Evolutionary conservation across 352 stramenopile genomes (phyloP).

Genomic region (Globisporangium okanoganense): DNA sequence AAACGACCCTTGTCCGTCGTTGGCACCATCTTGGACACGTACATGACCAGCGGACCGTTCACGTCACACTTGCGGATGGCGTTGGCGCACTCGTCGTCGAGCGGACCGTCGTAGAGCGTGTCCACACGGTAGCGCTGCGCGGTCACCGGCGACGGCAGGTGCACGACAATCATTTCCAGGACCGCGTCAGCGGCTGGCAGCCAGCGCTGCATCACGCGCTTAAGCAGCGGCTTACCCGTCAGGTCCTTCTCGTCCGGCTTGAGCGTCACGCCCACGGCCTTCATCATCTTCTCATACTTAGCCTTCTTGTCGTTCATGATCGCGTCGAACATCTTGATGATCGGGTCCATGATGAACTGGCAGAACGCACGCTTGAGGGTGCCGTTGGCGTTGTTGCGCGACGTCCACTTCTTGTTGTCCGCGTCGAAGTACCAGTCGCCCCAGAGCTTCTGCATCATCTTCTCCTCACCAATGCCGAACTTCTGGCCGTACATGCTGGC

Average conservation of each 20-base stretch:
- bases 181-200: slow-evolving; percentile 97
- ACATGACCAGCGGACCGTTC: slow-evolving; percentile 98
- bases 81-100: slow-evolving; percentile 96
- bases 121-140: slow-evolving; percentile 98
- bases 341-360: slow-evolving; percentile 99
- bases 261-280: slow-evolving; percentile 96
- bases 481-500: slow-evolving; percentile 98
- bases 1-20: slow-evolving; percentile 98
- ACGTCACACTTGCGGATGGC: slow-evolving; percentile 99
- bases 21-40: slow-evolving; percentile 99
- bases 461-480: slow-evolving; percentile 97
- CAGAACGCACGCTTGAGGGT: slow-evolving; percentile 98
- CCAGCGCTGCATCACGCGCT: slow-evolving; percentile 99
- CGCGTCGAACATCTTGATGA: slow-evolving; percentile 99
- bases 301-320: slow-evolving; percentile 99
- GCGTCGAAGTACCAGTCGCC: slow-evolving; percentile 98
- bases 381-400: slow-evolving; percentile 90
- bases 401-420: slow-evolving; percentile 96
- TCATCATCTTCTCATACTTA: slow-evolving; percentile 98
- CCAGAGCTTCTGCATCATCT: slow-evolving; percentile 99
- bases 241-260: slow-evolving; percentile 97
- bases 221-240: slow-evolving; percentile 96
- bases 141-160: slow-evolving; percentile 96
- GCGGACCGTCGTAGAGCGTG: slow-evolving; percentile 97
- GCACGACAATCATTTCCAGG: slow-evolving; percentile 99